These are phyloP conservation scores for Solanum pennellii DNA, from an alignment of 257 asterid genomes.

Conservation along the genomic window DNA sequence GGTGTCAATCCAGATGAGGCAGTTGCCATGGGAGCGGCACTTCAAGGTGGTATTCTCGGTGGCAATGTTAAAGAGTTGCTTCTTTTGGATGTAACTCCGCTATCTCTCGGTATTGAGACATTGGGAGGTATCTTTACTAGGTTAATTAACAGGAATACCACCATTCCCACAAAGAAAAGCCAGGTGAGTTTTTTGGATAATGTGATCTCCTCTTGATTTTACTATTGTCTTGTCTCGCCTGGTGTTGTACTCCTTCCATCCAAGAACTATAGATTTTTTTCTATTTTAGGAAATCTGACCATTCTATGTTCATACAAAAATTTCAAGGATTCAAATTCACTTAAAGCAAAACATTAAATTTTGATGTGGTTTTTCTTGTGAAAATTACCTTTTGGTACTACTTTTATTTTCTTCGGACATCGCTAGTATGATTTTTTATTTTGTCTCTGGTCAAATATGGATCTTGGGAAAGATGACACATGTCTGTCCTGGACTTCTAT, in stretches of 20 bases:
- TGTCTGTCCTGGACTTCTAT: neutral
- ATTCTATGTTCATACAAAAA: neutral
- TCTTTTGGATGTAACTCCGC: constrained; percentile 71
- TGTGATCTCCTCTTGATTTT: neutral
- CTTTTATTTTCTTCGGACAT: neutral
- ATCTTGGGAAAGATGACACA: neutral
- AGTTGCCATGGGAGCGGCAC: constrained; percentile 82
- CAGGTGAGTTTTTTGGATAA: constrained; percentile 21
- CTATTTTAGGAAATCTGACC: neutral
- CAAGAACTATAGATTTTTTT: neutral
- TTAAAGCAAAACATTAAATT: neutral
- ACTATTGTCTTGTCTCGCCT: neutral
- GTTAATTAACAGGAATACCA: constrained; percentile 65
- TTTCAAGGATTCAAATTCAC: neutral
- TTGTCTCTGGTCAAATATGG: neutral
- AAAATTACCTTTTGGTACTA: neutral
- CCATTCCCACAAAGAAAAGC: constrained; percentile 73
- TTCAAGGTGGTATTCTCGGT: constrained; percentile 75
- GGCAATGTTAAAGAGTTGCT: constrained; percentile 81
- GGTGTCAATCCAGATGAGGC: constrained; percentile 89
- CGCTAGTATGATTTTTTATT: neutral
- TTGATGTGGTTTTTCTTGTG: neutral
- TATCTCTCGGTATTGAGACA: constrained; percentile 77
- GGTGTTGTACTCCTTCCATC: neutral
- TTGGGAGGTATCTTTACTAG: constrained; percentile 67